phyloP scores from a whole-genome alignment of 108 stramenopile species.

The Skeletonema grethae region DNA sequence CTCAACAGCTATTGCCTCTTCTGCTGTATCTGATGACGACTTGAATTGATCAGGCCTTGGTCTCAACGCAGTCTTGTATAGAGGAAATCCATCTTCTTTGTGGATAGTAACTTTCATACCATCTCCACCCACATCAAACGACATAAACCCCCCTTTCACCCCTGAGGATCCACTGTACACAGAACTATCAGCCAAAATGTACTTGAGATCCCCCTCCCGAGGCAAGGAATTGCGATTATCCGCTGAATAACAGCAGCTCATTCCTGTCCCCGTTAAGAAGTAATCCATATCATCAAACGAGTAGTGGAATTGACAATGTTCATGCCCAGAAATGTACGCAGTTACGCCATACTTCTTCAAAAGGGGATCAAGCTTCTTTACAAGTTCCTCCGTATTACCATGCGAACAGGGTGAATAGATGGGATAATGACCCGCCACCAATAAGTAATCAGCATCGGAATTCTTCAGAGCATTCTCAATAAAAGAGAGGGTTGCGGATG shows the following conservation, averaged over 20 bases:
- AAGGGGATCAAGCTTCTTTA: conserved; percentile 44
- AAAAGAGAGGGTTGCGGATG: conserved; percentile 27
- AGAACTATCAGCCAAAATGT: conserved; percentile 25
- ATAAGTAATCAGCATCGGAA: conserved; percentile 53
- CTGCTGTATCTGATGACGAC: neutral
- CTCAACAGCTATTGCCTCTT: conserved; percentile 10
- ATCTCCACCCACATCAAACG: conserved; percentile 15
- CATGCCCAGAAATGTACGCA: conserved; percentile 58
- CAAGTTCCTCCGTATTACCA: conserved; percentile 46
- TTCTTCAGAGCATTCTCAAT: conserved; percentile 33
- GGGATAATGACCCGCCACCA: conserved; percentile 62
- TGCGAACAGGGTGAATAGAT: conserved; percentile 53
- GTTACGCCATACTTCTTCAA: conserved; percentile 52
- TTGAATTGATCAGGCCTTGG: conserved; percentile 25
- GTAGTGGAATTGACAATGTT: conserved; percentile 57
- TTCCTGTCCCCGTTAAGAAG: conserved; percentile 50
- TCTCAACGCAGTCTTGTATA: conserved; percentile 24
- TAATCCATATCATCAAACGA: conserved; percentile 42
- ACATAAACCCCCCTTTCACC: conserved; percentile 39
- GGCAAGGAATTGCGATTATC: conserved; percentile 18
- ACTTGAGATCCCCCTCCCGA: conserved; percentile 30
- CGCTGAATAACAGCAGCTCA: conserved; percentile 53
- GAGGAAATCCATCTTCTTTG: conserved; percentile 10
- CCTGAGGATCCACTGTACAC: conserved; percentile 31
- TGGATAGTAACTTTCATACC: neutral